Conservation (phyloP, 140 eudicot genomes). For the Anethum foeniculum region DNA sequence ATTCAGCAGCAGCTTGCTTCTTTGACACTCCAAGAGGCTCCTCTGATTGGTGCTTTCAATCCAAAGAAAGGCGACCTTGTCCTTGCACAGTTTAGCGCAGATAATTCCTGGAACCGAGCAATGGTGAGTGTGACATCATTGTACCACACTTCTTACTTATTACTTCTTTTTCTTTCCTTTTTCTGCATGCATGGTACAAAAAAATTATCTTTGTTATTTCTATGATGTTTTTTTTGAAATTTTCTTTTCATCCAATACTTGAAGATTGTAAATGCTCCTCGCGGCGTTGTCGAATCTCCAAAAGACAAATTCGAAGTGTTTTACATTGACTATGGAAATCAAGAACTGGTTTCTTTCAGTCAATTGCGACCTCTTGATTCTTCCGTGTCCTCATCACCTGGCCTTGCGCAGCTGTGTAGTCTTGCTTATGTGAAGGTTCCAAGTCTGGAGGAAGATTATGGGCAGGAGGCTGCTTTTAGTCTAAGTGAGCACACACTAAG, state of each 20-base stretch:
- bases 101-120: slow-evolving; percentile 96
- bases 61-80: slow-evolving; percentile 91
- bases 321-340: slow-evolving; percentile 88
- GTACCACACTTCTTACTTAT: background rate
- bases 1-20: slow-evolving; percentile 85
- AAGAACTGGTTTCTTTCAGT: slow-evolving; percentile 63
- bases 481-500: slow-evolving; percentile 58
- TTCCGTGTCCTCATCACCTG: slow-evolving; percentile 65
- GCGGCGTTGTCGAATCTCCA: slow-evolving; percentile 60
- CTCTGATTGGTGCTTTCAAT: slow-evolving; percentile 75
- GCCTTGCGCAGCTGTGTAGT: slow-evolving; percentile 86
- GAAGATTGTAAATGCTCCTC: slow-evolving; percentile 82
- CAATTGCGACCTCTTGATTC: slow-evolving; percentile 75
- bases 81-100: slow-evolving; percentile 88
- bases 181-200: background rate
- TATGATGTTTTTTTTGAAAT: background rate
- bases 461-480: slow-evolving; percentile 80
- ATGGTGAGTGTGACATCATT: slow-evolving; percentile 43
- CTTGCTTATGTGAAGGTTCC: slow-evolving; percentile 89
- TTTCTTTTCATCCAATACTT: background rate
- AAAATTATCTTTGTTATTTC: too few relatives aligned
- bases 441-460: slow-evolving; percentile 68
- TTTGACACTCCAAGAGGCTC: slow-evolving; percentile 69
- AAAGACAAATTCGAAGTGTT: slow-evolving; percentile 82
- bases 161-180: background rate